Conservation (phyloP, 2,329 filamentous ascomycete species). For the Alternaria ventricosa region DNA sequence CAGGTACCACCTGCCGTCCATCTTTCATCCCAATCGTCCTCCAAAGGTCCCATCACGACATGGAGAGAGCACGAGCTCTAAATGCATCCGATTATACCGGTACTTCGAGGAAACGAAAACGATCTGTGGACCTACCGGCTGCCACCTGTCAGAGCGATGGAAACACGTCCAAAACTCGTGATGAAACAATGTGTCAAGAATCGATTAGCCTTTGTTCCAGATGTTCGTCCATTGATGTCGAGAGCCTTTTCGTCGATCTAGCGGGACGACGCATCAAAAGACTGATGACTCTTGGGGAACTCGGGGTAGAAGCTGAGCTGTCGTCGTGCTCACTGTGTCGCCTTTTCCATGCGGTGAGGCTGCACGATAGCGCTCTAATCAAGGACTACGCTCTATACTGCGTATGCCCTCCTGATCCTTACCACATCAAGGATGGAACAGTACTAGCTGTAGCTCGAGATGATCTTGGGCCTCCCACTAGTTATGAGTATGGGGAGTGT, state of each 20-base stretch:
- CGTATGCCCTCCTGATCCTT: fast-evolving
- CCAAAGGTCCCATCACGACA: not conserved
- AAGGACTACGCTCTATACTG: not conserved
- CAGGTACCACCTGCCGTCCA: not conserved
- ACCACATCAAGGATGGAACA: fast-evolving
- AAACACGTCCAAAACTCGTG: not conserved
- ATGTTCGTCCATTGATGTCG: not conserved
- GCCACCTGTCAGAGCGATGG: not conserved
- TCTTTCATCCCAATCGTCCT: not conserved
- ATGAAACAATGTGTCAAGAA: not conserved
- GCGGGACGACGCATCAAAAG: fast-evolving
- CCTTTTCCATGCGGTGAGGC: not conserved
- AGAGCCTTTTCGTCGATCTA: not conserved
- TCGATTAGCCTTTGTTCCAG: not conserved
- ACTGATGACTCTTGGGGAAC: not conserved
- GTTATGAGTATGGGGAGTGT: not conserved
- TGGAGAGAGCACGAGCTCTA: not conserved
- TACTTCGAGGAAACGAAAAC: not conserved
- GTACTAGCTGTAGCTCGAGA: not conserved
- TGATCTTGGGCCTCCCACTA: no score
- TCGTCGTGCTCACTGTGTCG: not conserved
- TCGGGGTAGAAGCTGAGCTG: not conserved
- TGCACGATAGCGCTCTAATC: fast-evolving
- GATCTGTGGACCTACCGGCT: not conserved
- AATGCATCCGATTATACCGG: no score